A percentile compares a stretch with the other conserved stretches of the same genome.
These are phyloP conservation scores for Fusarium buharicum DNA, from an alignment of 2,329 filamentous ascomycete genomes.

Conservation along the genomic window DNA sequence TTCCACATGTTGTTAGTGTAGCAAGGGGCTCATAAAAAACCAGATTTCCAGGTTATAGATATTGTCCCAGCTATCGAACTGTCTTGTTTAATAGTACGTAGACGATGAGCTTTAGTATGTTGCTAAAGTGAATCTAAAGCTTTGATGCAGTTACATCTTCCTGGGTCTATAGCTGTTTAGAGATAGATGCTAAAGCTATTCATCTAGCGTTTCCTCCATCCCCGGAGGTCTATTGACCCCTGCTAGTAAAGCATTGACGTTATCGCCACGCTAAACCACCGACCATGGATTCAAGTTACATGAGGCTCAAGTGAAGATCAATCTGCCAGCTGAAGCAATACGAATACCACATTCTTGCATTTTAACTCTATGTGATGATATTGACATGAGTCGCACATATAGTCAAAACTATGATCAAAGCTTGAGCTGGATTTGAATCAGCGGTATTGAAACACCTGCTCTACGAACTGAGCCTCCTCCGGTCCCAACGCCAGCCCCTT, in stretches of 20 bases:
- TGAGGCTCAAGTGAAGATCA: not conserved
- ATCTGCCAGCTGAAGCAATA: not conserved
- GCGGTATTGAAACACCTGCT: constrained; percentile 16
- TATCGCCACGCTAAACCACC: not conserved
- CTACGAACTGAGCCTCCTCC: constrained; percentile 15
- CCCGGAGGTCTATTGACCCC: not conserved
- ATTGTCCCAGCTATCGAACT: not conserved
- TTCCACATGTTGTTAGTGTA: not conserved
- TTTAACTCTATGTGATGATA: not conserved
- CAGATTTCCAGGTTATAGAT: not conserved
- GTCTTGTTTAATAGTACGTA: not conserved
- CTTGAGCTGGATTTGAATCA: not conserved
- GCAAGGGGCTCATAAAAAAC: not conserved
- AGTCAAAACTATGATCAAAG: not conserved
- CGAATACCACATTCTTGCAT: not conserved
- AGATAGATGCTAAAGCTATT: no score
- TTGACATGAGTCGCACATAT: not conserved
- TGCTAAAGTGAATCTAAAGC: no score
- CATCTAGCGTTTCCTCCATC: no score
- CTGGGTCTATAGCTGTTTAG: no score
- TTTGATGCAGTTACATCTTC: no score
- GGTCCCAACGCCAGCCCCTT: constrained; percentile 11
- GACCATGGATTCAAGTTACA: not conserved
- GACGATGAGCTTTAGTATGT: no score
- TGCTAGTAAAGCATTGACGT: accelerated